Conservation (phyloP, 176 grass and related monocot genomes). For the Oryza longistaminata region DNA sequence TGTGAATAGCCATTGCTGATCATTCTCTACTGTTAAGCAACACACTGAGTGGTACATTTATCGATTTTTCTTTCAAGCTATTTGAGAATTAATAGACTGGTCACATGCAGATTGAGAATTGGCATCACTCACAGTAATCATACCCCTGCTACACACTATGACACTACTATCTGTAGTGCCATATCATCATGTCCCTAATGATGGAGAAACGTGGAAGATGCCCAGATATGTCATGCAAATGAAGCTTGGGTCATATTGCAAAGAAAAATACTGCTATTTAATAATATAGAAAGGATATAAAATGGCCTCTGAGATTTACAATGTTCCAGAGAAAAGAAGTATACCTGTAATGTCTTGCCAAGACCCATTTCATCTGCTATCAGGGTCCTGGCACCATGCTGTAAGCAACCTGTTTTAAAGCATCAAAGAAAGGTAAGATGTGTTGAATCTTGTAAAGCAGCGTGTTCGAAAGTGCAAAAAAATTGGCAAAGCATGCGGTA, state of each 20-base stretch:
- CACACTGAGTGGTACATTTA: constrained; percentile 1
- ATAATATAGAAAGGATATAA: not conserved
- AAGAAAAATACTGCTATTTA: not conserved
- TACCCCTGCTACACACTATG: not conserved
- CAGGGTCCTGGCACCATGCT: constrained; percentile 81
- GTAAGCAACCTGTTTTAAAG: constrained; percentile 68
- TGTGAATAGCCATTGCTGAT: not conserved
- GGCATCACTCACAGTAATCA: not conserved
- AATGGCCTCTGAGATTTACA: not conserved
- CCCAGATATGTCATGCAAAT: not conserved
- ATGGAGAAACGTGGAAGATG: not conserved
- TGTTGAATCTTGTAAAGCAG: not conserved
- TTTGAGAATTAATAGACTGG: not conserved
- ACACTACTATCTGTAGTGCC: not conserved
- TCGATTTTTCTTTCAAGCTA: not conserved
- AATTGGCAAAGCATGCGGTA: not conserved
- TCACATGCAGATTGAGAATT: constrained; percentile 18
- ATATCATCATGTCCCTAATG: not conserved
- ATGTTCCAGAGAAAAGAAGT: not conserved
- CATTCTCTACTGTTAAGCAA: not conserved
- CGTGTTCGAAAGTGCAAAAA: not conserved
- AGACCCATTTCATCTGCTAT: constrained; percentile 99
- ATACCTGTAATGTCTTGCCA: constrained; percentile 93
- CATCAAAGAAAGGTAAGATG: constrained; percentile 12
- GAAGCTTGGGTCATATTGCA: not conserved